Percentiles rank a stretch among this genome's conserved stretches.
phyloP scores from a whole-genome alignment of 805 yeast species.

The Tetrapisispora taiwanensis region DNA sequence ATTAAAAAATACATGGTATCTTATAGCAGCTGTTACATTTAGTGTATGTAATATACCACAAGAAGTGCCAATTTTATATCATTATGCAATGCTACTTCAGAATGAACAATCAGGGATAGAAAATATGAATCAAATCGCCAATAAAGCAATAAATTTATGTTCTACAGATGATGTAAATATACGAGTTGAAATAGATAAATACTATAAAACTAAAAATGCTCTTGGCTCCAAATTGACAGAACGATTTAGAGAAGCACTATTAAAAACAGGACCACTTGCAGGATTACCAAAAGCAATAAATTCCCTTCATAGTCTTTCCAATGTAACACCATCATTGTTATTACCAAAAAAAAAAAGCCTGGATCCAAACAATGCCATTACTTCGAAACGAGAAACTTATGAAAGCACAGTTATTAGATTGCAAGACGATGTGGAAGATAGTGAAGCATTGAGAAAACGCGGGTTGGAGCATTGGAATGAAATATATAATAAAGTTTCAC shows the following conservation, averaged over 20 bases:
- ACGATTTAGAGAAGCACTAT: constrained; percentile 62
- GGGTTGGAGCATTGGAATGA: constrained; percentile 65
- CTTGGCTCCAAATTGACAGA: constrained; percentile 31
- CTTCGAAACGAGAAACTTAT: background rate
- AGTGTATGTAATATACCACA: constrained; percentile 75
- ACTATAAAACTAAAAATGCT: constrained; percentile 16
- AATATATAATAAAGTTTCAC: constrained; percentile 66
- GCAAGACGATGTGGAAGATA: background rate
- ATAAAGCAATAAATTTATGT: constrained; percentile 13
- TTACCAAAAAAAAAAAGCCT: constrained; percentile 13
- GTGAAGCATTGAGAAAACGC: constrained; percentile 19
- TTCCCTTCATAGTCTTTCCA: constrained; percentile 53
- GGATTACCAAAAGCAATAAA: constrained; percentile 85
- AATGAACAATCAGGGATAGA: constrained; percentile 12
- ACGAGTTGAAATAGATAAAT: constrained; percentile 9
- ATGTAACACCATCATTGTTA: constrained; percentile 49
- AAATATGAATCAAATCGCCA: constrained; percentile 13
- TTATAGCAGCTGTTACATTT: constrained; percentile 70
- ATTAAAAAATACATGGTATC: constrained; percentile 57
- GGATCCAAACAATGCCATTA: constrained; percentile 9
- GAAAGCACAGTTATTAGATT: background rate
- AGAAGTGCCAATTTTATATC: constrained; percentile 66
- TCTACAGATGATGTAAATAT: constrained; percentile 4
- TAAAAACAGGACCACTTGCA: constrained; percentile 68
- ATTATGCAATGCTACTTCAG: constrained; percentile 43